Evolutionary conservation across 306 rosid genomes (phyloP).

Genomic region (Calophaca sinica): DNA sequence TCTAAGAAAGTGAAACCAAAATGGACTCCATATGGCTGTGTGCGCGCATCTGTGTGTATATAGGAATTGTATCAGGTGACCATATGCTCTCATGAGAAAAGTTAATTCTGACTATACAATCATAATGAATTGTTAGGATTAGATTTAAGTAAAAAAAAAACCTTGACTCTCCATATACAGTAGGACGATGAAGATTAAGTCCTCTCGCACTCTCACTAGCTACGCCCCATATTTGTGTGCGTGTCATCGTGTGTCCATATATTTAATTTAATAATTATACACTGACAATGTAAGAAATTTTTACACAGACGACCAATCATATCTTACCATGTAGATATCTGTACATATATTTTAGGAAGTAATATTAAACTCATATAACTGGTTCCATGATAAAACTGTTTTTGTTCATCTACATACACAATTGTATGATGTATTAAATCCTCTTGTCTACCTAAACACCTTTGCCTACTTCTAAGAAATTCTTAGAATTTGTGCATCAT

Average conservation of each 20-base stretch:
- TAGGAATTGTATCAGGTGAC: not conserved
- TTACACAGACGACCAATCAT: too few species aligned
- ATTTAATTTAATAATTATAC: too few species aligned
- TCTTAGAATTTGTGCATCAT: slow-evolving; percentile 28
- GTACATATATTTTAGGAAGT: too few species aligned
- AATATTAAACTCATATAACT: too few species aligned
- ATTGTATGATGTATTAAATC: slow-evolving; percentile 1
- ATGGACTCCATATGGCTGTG: slow-evolving; percentile 28
- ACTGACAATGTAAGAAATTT: too few species aligned
- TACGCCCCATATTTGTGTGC: too few species aligned
- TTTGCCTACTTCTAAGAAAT: slow-evolving; percentile 12
- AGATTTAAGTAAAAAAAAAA: not conserved
- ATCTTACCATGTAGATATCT: too few species aligned
- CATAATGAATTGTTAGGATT: not conserved
- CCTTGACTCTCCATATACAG: not conserved
- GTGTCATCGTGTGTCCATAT: too few species aligned
- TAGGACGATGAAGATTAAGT: too few species aligned
- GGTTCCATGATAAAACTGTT: not conserved
- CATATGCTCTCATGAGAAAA: not conserved
- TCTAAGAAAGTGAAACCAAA: slow-evolving; percentile 24
- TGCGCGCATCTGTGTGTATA: not conserved
- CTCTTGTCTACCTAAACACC: slow-evolving; percentile 1
- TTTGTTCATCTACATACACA: not conserved
- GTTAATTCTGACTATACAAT: not conserved
- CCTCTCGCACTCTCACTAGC: too few species aligned